phyloP scores from a whole-genome alignment of 1,139 yeast species.

The Zygosaccharomyces pseudobailii region DNA sequence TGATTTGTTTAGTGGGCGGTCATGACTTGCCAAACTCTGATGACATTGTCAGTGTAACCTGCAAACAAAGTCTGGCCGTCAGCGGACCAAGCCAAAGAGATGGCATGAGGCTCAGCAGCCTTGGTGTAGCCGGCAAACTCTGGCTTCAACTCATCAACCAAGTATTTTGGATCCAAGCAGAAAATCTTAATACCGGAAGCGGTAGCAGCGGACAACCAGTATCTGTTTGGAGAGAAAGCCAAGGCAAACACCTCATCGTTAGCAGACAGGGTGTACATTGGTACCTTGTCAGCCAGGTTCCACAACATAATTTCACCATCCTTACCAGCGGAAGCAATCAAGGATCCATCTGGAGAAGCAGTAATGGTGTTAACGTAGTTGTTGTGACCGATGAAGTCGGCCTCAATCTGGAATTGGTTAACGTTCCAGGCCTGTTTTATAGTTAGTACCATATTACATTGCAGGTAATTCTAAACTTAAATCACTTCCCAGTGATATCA shows the following conservation, averaged over 20 bases:
- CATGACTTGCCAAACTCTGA: conserved; percentile 99
- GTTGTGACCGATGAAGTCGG: conserved; percentile 99
- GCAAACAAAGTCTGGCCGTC: conserved; percentile 99
- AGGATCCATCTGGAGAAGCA: conserved; percentile 99
- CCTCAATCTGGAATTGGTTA: conserved; percentile 77
- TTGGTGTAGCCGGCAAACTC: conserved; percentile 87
- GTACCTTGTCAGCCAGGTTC: conserved; percentile 88
- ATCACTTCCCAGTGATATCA: conserved; percentile 25
- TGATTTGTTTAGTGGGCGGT: conserved; percentile 55
- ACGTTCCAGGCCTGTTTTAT: conserved; percentile 87
- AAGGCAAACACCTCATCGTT: conserved; percentile 97
- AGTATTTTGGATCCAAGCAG: conserved; percentile 93
- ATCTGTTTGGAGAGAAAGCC: conserved; percentile 99
- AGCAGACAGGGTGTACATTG: conserved; percentile 91
- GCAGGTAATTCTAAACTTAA: not conserved
- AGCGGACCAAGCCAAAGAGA: conserved; percentile 99
- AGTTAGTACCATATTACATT: conserved; percentile 9
- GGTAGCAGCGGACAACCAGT: conserved; percentile 99
- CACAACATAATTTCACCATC: conserved; percentile 98
- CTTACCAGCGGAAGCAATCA: conserved; percentile 99
- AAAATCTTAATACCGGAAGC: conserved; percentile 96
- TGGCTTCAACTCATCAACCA: conserved; percentile 98
- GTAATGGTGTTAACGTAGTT: conserved; percentile 98
- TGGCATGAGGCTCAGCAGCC: conserved; percentile 97
- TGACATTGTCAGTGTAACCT: conserved; percentile 99